Evolutionary conservation across 2,329 filamentous ascomycete species (phyloP), one percentile per base, ranked within the genome.

Genomic region (Dactylellina sp.): DNA sequence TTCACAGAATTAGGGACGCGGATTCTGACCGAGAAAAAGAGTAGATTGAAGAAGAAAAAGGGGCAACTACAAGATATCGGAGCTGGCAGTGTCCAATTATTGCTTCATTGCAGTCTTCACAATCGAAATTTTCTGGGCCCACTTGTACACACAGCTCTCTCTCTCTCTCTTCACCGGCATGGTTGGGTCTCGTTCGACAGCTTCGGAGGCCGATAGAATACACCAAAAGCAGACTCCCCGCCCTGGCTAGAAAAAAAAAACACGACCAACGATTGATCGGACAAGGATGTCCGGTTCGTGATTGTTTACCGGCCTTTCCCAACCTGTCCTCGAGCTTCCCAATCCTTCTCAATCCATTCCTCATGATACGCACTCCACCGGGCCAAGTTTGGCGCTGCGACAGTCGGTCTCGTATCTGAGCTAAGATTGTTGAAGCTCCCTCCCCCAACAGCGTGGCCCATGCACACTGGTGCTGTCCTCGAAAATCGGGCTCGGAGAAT

Each of bases 341-440:
- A 44, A 53, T 61, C 25, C 46, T 44, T 65, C 49, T 39, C 59
- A 25, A 40, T 28, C 14, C 55, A 44, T 44, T 59, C 37, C n/a
- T 57, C 35, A 42, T 11, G 7, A 16, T 22, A 9, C 7, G 22
- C 18, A 24, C 20, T 7, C 2, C 24, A 25, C 16, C 44, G 6
- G 28, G 5, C 28, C 28, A 14, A 16, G 18, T 44, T 32, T 44
- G 14, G 18, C 20, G 14, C 20, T 44, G 53, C 20, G 28, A 46
- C 37, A 20, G 50, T 39, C 28, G 37, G 18, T 18, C 25, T 55
- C 35, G 32, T 40, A 40, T 55, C 53, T 59, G 62, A 59, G 62
- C 62, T 66, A 57, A 64, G 57, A 71, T 71, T 71, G 66, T 71
- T 71, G 66, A 71, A 71, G 66, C 66, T 56, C 32, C 65, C 47